Evolutionary conservation across 75 land plant genomes (phyloP), one percentile per base, ranked within the genome.

Genomic region (Pinus taeda): DNA sequence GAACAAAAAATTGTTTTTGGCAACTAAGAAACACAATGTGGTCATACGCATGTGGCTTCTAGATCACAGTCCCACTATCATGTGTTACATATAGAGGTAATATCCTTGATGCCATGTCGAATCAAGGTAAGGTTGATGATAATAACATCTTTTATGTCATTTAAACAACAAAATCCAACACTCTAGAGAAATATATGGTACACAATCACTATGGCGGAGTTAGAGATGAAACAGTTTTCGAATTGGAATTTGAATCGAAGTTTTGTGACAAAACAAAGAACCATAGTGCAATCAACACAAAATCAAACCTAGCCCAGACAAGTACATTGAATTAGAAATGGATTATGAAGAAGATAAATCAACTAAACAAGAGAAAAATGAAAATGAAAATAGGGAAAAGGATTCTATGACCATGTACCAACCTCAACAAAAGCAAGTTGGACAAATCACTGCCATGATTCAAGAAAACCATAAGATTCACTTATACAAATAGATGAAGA

Each of bases 131-230:
- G 79, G 85, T 97, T 74, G 91, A 90, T 1, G 76, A 78, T 4
- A 97, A 97, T 80, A 97, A 97, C 87, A 97, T 94, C 82, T 94
- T 92, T 29, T 94, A 88, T 80, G 82, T 91, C 67, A 86, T 97
- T 76, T 98, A 97, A 91, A 89, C 77, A 76, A 86, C 95, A 53
- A 92, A 86, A 79, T 90, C 45, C 92, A 94, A 26, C 85, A 74
- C 67, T 81, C 87, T 88, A 45, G 73, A 81, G n/a, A 73, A 60
- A 56, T 97, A 83, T 81, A 79, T 90, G 84, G 90, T 90, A 36
- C 92, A 82, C 71, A 82, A 78, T 57, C 90, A 93, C 80, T 97
- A 98, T 98, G 98, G 99, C 22, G 85, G 98, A 81, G 99, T 97
- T 73, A 98, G 99, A 37, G 84, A 87, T 14, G 17, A 63, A 30